These are phyloP conservation scores for Fusarium citri DNA, from an alignment of 2,329 filamentous ascomycete genomes.

Conservation along the genomic window DNA sequence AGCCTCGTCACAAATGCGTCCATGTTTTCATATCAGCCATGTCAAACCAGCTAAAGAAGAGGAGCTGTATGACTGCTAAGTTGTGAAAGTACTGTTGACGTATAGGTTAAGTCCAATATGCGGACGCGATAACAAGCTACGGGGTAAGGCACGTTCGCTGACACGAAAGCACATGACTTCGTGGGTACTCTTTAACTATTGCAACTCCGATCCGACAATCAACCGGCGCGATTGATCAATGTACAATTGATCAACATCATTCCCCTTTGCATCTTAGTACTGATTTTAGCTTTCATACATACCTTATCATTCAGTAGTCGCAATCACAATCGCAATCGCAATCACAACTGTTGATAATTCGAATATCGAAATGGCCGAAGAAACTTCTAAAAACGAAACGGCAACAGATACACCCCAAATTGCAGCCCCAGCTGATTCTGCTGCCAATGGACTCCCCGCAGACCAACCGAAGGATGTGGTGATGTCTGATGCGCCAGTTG, in stretches of 20 bases:
- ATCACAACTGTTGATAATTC: not conserved
- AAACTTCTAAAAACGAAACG: constrained; percentile 39
- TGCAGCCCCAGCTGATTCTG: constrained; percentile 37
- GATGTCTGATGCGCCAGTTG: constrained; percentile 58
- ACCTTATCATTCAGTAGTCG: constrained; percentile 17
- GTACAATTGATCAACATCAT: constrained; percentile 1
- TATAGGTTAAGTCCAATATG: not conserved
- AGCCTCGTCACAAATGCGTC: constrained; percentile 54
- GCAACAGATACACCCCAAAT: constrained; percentile 36
- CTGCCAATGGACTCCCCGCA: constrained; percentile 31
- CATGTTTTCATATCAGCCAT: constrained; percentile 46
- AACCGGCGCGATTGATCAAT: constrained; percentile 39
- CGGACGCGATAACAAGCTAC: constrained; percentile 28
- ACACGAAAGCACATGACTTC: constrained; percentile 57
- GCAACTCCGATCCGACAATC: constrained; percentile 36
- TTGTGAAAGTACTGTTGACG: not conserved
- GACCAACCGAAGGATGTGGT: constrained; percentile 53
- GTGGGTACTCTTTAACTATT: not conserved
- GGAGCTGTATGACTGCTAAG: not conserved
- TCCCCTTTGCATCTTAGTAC: not conserved
- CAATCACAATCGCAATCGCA: not conserved
- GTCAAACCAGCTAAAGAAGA: not conserved
- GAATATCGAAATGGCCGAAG: constrained; percentile 48
- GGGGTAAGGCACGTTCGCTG: constrained; percentile 32
- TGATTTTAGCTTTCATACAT: not conserved